These are phyloP conservation scores for Saccharomycopsis oosterbeekiorum DNA, from an alignment of 805 yeast genomes.

Conservation along the genomic window DNA sequence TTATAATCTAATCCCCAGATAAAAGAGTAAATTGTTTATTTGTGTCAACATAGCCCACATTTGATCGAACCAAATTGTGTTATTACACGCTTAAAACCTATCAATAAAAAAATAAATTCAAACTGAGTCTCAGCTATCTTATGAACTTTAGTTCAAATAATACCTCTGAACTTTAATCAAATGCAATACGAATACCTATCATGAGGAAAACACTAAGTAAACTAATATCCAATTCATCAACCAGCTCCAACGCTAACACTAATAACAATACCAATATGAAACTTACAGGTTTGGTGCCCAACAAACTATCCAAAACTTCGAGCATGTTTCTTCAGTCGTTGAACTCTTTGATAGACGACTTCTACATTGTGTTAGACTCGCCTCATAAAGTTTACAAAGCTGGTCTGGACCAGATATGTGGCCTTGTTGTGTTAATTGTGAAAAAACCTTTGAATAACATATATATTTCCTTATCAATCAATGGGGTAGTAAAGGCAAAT, in stretches of 20 bases:
- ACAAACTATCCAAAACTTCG: slow-evolving; percentile 7
- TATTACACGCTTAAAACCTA: no score
- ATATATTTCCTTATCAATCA: slow-evolving; percentile 15
- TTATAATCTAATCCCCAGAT: no score
- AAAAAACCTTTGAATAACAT: slow-evolving; percentile 47
- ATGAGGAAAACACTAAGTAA: background rate
- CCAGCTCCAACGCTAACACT: background rate
- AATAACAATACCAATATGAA: background rate
- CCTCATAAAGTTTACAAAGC: slow-evolving; percentile 76
- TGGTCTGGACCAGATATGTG: slow-evolving; percentile 56
- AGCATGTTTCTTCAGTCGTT: slow-evolving; percentile 3
- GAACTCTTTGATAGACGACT: slow-evolving; percentile 31
- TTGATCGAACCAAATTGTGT: no score
- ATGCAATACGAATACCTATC: background rate
- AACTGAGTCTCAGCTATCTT: no score
- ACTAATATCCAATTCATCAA: background rate
- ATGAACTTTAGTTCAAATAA: no score
- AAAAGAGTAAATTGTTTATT: no score
- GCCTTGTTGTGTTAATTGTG: slow-evolving; percentile 49
- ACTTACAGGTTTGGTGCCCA: background rate
- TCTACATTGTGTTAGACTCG: slow-evolving; percentile 59
- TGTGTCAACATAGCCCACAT: no score
- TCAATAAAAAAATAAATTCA: no score
- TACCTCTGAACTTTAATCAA: background rate
- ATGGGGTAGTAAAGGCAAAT: slow-evolving; percentile 13